phyloP scores from a whole-genome alignment of 2,329 filamentous ascomycete species.

The Verticillium alfalfae region DNA sequence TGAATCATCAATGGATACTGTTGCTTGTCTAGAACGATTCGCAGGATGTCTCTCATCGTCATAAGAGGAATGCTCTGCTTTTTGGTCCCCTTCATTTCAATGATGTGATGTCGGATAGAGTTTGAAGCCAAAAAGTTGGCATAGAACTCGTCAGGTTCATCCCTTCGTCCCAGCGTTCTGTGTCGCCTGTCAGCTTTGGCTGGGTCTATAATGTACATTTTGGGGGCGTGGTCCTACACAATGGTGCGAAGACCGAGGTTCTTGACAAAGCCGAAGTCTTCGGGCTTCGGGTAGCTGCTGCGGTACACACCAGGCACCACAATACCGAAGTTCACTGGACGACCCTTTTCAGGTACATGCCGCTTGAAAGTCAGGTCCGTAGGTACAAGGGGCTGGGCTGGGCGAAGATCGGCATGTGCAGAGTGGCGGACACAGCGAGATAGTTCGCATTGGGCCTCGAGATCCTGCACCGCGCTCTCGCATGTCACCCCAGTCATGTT shows the following conservation, averaged over 20 bases:
- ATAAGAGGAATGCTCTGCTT: conserved; percentile 62
- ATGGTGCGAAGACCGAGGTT: conserved; percentile 71
- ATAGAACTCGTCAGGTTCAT: conserved; percentile 46
- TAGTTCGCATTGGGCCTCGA: neutral
- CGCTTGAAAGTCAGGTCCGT: neutral
- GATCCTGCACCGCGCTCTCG: neutral
- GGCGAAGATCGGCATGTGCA: neutral
- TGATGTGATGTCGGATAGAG: conserved; percentile 66
- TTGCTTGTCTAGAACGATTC: conserved; percentile 62
- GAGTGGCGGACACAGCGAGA: neutral
- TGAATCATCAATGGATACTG: conserved; percentile 83
- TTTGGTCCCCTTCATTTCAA: conserved; percentile 85
- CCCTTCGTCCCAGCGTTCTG: conserved; percentile 60
- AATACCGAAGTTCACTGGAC: conserved; percentile 69
- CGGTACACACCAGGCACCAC: conserved; percentile 73
- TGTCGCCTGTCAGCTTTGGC: conserved; percentile 8
- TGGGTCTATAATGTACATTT: neutral
- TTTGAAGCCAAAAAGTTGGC: conserved; percentile 58
- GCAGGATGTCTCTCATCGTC: conserved; percentile 66
- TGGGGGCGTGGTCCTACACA: conserved; percentile 47
- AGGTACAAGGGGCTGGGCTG: neutral
- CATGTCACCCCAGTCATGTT: neutral
- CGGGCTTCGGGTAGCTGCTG: conserved; percentile 69
- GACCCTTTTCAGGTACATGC: conserved; percentile 12
- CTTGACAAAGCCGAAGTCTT: conserved; percentile 66